Conservation (phyloP, 371 early-diverging fungal species). For the Lichtheimia corymbifera region DNA sequence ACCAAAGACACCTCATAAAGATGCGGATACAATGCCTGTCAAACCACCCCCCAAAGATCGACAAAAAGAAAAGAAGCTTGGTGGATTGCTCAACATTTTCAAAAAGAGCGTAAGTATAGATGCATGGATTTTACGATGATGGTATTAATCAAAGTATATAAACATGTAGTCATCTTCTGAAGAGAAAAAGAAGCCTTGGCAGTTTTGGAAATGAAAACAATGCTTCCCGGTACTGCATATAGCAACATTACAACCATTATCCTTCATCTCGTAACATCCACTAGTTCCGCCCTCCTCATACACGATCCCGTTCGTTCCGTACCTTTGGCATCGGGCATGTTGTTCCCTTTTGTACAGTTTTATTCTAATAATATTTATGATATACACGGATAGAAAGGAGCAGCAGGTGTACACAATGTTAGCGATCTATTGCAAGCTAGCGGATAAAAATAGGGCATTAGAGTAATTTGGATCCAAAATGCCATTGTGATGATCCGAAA, state of each 20-base stretch:
- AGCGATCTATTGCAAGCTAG: too few relatives aligned
- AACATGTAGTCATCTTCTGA: constrained; percentile 2
- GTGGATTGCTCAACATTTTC: constrained; percentile 4
- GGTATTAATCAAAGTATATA: not conserved
- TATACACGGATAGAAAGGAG: not conserved
- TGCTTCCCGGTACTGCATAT: not conserved
- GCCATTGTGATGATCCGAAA: too few relatives aligned
- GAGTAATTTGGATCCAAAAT: too few relatives aligned
- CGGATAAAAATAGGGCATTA: too few relatives aligned
- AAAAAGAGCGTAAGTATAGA: not conserved
- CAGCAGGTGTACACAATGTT: too few relatives aligned
- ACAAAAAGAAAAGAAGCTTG: constrained; percentile 2
- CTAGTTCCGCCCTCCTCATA: too few relatives aligned
- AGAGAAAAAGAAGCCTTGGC: constrained; percentile 9
- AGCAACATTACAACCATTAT: not conserved
- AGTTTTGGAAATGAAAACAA: constrained; percentile 7
- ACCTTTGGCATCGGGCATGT: not conserved
- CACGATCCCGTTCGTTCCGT: too few relatives aligned
- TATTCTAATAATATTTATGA: not conserved
- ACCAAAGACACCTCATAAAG: not conserved
- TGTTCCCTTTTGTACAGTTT: constrained; percentile 1
- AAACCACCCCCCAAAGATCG: constrained; percentile 10
- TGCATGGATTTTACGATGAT: not conserved
- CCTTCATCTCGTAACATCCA: too few relatives aligned
- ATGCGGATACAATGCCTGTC: not conserved